Base-by-base conservation (phyloP, 169 alveolate genomes). In the Cryptosporidium ubiquitum region DNA sequence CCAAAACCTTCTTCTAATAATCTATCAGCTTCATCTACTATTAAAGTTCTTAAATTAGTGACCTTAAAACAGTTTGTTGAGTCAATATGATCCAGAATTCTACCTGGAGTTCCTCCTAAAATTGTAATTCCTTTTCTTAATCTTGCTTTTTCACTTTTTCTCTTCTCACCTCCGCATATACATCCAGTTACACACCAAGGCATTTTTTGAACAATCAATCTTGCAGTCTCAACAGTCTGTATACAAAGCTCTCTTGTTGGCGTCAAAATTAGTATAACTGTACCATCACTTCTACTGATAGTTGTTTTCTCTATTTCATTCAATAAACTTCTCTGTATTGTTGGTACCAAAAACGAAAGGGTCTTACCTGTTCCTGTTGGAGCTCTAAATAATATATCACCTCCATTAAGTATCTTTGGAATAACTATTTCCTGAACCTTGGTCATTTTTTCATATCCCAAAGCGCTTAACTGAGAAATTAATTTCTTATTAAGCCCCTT, bases 11-110 rank as follows among this genome's bases (percentile, higher is more conserved):
- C 94, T 91, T 97, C 99, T 49, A 98, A 93, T 64, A 98, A 93
- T 84, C 98, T 95, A 92, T 98, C 99, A 6, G 99, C 99, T 86
- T 98, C 99, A 93, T 98, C 99, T 37, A 98, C 91, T 6, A 98
- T 97, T 40, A 96, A 70, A 70, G 91, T 69, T 49, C 85, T 91
- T 37, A 93, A 84, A 42, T 96, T 96, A 52, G 93, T 85, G 68
- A 94, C 93, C 35, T 95, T 94, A 86, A 97, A 96, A 47, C 98
- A 95, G 66, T 95, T 89, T 23, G 99, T 95, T 75, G 95, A 94
- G 68, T 94, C 94, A 60, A 98, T 91, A 84, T 96, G 98, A 91
- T 98, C 99, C 7, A 97, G 85, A 52, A 98, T 85, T 75, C 99
- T 94, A 16, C 99, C 99, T 7, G 99, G 99, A 37, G 99, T 98